Base-by-base conservation (phyloP, 306 rosid genomes). In the Crataegus laevigata region DNA sequence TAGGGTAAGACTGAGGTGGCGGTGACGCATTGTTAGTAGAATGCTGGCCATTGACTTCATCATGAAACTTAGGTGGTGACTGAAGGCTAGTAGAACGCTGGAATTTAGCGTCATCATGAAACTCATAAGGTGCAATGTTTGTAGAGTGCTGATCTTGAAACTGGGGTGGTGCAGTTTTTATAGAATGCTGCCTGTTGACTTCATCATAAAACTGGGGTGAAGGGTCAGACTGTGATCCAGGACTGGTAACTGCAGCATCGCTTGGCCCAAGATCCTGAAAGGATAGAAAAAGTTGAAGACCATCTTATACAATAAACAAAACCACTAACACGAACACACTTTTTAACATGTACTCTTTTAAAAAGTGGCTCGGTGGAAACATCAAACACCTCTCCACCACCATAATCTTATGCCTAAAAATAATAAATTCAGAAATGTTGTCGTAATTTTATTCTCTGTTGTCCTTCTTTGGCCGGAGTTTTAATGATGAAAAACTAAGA, bases 181-280 rank as follows among this genome's bases (percentile, higher is more conserved):
- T 54, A 13, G 82, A 66, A 60, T 64, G 82, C 68, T 79, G 83
- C 54, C 54, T 50, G 54, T 50, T 50, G 7, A 5, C 19, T 50
- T 50, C 21, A 50, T 50, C 54, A 50, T 15, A 17, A 82, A 79
- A 83, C 84, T 75, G 81, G 55, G 59, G 79, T 25, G 88, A 82
- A 22, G 84, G 79, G 81, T 85, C 90, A 1, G 91, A 84, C 15
- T 72, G 88, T 14, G 87, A 68, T 73, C 86, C 91, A 76, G 82
- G 79, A 81, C 82, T 77, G 38, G 68, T 50, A 64, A 69, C 75
- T 66, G 83, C 62, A 65, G 88, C 60, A 75, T 89, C 98, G 2
- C 82, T 82, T 66, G 86, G 82, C 34, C 85, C 90, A 70, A 65
- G 68, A 77, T 90, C 97, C 99, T 96, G 85, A 86, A 82, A 75